phyloP scores from a whole-genome alignment of 768 basidiomycete species.

The Porpolomopsis calyptriformis region DNA sequence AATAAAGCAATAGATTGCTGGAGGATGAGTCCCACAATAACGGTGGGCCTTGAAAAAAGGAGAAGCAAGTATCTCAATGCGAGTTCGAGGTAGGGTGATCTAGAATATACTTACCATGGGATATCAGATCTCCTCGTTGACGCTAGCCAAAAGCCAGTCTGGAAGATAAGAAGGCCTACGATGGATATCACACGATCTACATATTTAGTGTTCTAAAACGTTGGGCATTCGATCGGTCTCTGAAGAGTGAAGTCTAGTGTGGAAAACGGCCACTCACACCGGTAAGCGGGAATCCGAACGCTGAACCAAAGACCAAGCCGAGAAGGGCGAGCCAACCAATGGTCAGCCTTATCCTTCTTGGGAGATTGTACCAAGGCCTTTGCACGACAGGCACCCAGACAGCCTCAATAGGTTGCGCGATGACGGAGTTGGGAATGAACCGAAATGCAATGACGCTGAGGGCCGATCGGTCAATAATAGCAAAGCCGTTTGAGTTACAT shows the following conservation, averaged over 20 bases:
- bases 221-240: slow-evolving; percentile 11
- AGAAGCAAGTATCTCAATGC: slow-evolving; percentile 2
- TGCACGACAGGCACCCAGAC: slow-evolving; percentile 60
- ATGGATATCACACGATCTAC: slow-evolving; percentile 77
- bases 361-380: slow-evolving; percentile 53
- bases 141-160: slow-evolving; percentile 58
- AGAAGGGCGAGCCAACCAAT: slow-evolving; percentile 72
- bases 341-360: slow-evolving; percentile 41
- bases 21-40: slow-evolving; percentile 74
- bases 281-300: slow-evolving; percentile 66
- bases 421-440: slow-evolving; percentile 63
- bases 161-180: slow-evolving; percentile 71
- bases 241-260: slow-evolving; percentile 2
- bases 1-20: slow-evolving; percentile 85
- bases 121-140: slow-evolving; percentile 55
- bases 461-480: neutral
- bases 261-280: slow-evolving; percentile 27
- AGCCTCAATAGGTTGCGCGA: slow-evolving; percentile 61
- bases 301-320: slow-evolving; percentile 74
- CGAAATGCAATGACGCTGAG: slow-evolving; percentile 68
- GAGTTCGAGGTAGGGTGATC: neutral
- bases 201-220: slow-evolving; percentile 50
- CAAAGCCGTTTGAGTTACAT: slow-evolving; percentile 13
- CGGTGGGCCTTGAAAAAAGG: slow-evolving; percentile 57
- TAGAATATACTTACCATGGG: slow-evolving; percentile 47